These are phyloP conservation scores for Xylariomycetidae sp. DNA, from an alignment of 2,329 filamentous ascomycete genomes.

Conservation along the genomic window DNA sequence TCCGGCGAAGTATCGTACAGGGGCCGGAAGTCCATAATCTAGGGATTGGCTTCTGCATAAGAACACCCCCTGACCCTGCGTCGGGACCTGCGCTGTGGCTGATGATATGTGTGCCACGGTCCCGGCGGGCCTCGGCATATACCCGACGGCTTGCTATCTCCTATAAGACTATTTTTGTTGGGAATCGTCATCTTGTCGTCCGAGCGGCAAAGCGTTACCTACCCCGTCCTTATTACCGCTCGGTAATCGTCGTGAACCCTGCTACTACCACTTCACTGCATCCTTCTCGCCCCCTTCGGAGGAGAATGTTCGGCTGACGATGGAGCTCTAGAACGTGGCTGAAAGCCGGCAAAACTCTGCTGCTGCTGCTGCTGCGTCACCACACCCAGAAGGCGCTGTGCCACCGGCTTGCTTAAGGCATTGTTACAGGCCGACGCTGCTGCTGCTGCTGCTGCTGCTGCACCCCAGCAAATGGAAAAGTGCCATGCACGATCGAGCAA, in stretches of 20 bases:
- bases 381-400: not conserved
- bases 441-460: not conserved
- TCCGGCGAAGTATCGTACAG: too few relatives aligned
- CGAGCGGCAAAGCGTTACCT: not conserved
- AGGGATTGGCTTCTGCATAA: slow-evolving; percentile 1
- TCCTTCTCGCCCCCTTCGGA: not conserved
- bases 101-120: too few relatives aligned
- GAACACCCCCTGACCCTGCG: slow-evolving; percentile 1
- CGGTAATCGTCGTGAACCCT: not conserved
- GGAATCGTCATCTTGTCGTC: too few relatives aligned
- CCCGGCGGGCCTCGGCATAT: slow-evolving; percentile 1
- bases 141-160: slow-evolving; percentile 1
- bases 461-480: not conserved
- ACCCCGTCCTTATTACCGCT: not conserved
- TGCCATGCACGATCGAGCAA: not conserved
- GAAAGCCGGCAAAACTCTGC: slow-evolving; percentile 2
- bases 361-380: slow-evolving; percentile 1
- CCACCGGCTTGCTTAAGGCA: too few relatives aligned
- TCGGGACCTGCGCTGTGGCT: not conserved
- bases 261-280: not conserved
- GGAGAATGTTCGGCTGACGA: not conserved
- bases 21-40: too few relatives aligned
- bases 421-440: too few relatives aligned
- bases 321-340: not conserved
- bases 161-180: not conserved